Evolutionary conservation across 345 rosid genomes (phyloP).

Genomic region (Abelmoschus esculentus): DNA sequence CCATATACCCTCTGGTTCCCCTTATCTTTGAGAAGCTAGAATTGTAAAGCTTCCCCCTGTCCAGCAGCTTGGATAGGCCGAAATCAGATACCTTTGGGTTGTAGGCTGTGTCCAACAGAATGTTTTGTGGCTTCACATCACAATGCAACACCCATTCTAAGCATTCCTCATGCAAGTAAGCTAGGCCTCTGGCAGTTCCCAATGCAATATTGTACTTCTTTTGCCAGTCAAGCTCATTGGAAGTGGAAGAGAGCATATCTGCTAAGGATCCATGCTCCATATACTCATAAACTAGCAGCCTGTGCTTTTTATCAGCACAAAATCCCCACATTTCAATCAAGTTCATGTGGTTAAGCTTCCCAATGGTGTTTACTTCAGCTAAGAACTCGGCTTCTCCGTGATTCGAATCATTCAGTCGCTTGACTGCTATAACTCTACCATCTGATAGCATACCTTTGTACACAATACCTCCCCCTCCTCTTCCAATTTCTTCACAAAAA

Average conservation of each 20-base stretch:
- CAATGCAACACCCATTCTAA: conserved; percentile 27
- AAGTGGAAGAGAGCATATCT: background rate
- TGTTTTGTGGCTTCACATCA: conserved; percentile 27
- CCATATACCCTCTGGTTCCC: background rate
- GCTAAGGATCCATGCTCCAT: conserved; percentile 12
- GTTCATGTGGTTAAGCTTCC: background rate
- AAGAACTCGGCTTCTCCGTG: background rate
- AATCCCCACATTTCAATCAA: background rate
- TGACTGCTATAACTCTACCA: background rate
- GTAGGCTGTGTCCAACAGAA: conserved; percentile 14
- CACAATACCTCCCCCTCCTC: background rate
- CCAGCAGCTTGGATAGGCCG: background rate
- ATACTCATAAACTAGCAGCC: background rate
- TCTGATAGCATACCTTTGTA: background rate
- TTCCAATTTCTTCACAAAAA: background rate
- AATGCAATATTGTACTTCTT: conserved; percentile 17
- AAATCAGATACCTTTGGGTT: conserved; percentile 9
- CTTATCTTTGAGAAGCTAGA: background rate
- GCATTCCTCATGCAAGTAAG: conserved; percentile 30
- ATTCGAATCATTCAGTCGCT: background rate
- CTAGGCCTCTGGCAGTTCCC: conserved; percentile 27
- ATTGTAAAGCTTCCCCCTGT: background rate
- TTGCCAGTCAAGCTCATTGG: conserved; percentile 13
- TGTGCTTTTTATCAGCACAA: background rate
- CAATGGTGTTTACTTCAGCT: background rate